Base-by-base conservation (phyloP, 2,329 filamentous ascomycete species). In the Ceratocystis cubensis region DNA sequence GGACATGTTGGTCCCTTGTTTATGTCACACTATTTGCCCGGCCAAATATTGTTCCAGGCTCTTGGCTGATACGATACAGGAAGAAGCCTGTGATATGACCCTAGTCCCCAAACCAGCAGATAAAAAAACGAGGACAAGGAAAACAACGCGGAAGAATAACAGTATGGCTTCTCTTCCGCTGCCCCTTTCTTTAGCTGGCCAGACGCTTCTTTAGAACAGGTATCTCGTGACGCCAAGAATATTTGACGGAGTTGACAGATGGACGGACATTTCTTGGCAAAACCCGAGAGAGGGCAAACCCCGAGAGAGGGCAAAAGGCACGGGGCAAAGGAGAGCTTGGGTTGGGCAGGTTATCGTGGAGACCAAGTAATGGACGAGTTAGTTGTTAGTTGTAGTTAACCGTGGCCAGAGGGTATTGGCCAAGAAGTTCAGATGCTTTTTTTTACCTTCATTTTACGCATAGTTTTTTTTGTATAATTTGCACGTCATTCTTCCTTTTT, bases 141-240 rank as follows among this genome's bases (percentile, higher is more conserved):
- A 15, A 41, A 15, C 37, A 41, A 41, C 10, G 37, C 37, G 1
- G 37, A 15, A 41, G 13, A 48, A 48, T n/a, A n/a, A 17, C 46
- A 48, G 46, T 22, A 2, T 22, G 17, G 6, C 10, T 10, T 17
- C 46, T 20, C 46, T 17, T 22, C 8, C 46, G 17, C 46, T 7
- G 17, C 8, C 46, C 20, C 46, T 48, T 22, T n/a, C n/a, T 48
- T 22, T 28, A 10, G 8, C 22, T 17, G 56, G 28, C 25, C 20
- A 8, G 30, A 25, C 8, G 48, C 20, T 37, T 57, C 17, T 57
- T 30, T 8, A 37, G 28, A 37, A 37, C 56, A 37, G 20, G 30
- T n/a, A 25, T n/a, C 3, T 59, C 15, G 56, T 59, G 28, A n/a
- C 56, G 56, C 56, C 56, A 59, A 59, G 56, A 17, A 33, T 59